These are phyloP conservation scores for Mycosphaerella sp. DNA, from an alignment of 2,329 filamentous ascomycete species.

Conservation along the genomic window DNA sequence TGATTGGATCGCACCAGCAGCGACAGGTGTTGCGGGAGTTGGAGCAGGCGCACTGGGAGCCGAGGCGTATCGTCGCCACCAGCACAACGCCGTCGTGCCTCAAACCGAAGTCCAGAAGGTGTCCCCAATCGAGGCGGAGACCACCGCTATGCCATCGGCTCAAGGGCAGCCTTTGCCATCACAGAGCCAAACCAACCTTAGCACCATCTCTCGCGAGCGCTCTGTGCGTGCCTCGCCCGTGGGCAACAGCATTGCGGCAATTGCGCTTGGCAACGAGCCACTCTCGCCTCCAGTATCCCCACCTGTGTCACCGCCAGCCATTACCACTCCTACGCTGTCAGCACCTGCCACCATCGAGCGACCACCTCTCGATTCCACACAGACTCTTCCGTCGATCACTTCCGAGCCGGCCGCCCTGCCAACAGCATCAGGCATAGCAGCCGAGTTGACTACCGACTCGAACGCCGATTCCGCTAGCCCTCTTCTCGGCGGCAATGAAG, in stretches of 20 bases:
- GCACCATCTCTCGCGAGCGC: slow-evolving; percentile 7
- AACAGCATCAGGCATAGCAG: slow-evolving; percentile 2
- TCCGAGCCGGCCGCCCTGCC: not conserved
- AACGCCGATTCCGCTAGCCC: not conserved
- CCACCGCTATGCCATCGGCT: not conserved
- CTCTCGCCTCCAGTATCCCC: not conserved
- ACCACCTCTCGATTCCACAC: not conserved
- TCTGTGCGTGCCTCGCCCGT: slow-evolving; percentile 3
- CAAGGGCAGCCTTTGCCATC: not conserved
- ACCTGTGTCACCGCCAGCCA: not conserved
- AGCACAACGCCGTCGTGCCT: slow-evolving; percentile 16
- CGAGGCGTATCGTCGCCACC: slow-evolving; percentile 23
- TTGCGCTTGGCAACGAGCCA: slow-evolving; percentile 3
- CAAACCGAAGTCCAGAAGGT: slow-evolving; percentile 1
- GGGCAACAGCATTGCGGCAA: slow-evolving; percentile 5
- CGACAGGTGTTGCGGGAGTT: slow-evolving; percentile 37
- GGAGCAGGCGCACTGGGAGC: slow-evolving; percentile 36
- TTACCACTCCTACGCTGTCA: not conserved
- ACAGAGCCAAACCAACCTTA: slow-evolving; percentile 3
- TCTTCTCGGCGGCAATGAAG: slow-evolving; percentile 31
- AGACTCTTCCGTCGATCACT: not conserved
- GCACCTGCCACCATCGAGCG: not conserved
- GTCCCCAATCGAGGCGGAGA: not conserved
- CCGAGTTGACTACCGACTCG: slow-evolving; percentile 6
- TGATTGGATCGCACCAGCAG: slow-evolving; percentile 51